phyloP scores from a whole-genome alignment of 2,329 filamentous ascomycete species.

The Beauveria varroae region DNA sequence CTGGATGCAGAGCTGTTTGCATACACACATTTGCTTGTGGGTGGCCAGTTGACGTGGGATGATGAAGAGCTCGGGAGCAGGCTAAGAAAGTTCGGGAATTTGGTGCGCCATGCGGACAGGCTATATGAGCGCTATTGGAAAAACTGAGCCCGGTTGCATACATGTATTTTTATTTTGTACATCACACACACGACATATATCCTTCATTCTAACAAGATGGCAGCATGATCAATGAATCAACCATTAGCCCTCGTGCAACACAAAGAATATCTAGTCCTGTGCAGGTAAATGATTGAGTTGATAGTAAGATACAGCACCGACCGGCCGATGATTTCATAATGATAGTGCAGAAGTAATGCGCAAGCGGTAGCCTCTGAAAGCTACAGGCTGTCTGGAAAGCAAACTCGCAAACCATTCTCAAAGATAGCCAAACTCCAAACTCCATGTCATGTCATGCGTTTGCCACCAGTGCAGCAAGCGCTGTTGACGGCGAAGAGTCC shows the following conservation, averaged over 20 bases:
- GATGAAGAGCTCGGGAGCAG: constrained; percentile 52
- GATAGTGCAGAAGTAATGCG: neutral
- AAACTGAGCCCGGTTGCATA: too few relatives aligned
- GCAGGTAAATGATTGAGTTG: neutral
- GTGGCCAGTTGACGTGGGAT: constrained; percentile 55
- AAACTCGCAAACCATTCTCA: neutral
- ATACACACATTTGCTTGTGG: constrained; percentile 76
- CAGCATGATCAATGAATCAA: neutral
- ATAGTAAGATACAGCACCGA: neutral
- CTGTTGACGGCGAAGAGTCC: neutral
- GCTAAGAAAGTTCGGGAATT: constrained; percentile 48
- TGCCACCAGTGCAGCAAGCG: too few relatives aligned
- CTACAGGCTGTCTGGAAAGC: neutral
- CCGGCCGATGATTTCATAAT: neutral
- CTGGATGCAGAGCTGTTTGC: constrained; percentile 89
- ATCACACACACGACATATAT: neutral
- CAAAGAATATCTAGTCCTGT: neutral
- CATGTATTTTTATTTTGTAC: neutral
- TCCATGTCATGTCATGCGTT: constrained; percentile 1
- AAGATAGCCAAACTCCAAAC: neutral
- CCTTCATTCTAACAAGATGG: neutral
- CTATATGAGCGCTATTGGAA: constrained; percentile 27
- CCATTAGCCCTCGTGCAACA: neutral
- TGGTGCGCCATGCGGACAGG: constrained; percentile 43
- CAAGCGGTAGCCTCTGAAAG: neutral